Evolutionary conservation across 495 filamentous ascomycete genomes (phyloP).

Genomic region (Aspergillus sclerotiicarbonarius): DNA sequence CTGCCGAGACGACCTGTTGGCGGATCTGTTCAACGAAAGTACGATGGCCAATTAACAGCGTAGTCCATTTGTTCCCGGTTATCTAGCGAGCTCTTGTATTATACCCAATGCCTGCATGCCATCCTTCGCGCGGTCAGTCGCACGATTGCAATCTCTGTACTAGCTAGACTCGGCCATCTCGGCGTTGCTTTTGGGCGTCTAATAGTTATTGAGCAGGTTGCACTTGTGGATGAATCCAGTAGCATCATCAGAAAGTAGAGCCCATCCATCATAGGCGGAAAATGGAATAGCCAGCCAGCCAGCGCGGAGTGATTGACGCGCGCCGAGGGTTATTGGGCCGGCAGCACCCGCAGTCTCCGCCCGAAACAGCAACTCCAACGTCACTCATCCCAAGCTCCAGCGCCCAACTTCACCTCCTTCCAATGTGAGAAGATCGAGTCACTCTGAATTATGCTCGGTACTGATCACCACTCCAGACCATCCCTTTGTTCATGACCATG

Average conservation of each 20-base stretch:
- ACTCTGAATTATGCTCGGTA: conserved; percentile 1
- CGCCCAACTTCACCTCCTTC: conserved; percentile 14
- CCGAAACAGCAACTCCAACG: conserved; percentile 27
- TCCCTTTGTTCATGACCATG: conserved; percentile 24
- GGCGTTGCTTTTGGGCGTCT: conserved; percentile 2
- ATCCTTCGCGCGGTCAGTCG: background rate
- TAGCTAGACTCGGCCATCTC: background rate
- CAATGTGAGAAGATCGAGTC: background rate
- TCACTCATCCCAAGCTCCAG: conserved; percentile 25
- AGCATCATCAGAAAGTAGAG: background rate
- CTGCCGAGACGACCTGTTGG: conserved; percentile 67
- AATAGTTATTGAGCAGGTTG: background rate
- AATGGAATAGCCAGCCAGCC: background rate
- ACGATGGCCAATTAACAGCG: conserved; percentile 42
- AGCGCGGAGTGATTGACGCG: background rate
- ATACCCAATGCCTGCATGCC: conserved; percentile 4
- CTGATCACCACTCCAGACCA: conserved; percentile 6
- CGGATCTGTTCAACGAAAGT: conserved; percentile 81
- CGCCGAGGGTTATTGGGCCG: conserved; percentile 13
- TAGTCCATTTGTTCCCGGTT: background rate
- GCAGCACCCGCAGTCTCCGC: conserved; percentile 20
- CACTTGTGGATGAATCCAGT: background rate
- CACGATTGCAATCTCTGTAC: background rate
- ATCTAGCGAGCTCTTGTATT: conserved; percentile 4
- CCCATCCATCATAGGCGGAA: background rate